These are phyloP conservation scores for Podospora pseudoanserina DNA, from an alignment of 495 filamentous ascomycete species.

Conservation along the genomic window DNA sequence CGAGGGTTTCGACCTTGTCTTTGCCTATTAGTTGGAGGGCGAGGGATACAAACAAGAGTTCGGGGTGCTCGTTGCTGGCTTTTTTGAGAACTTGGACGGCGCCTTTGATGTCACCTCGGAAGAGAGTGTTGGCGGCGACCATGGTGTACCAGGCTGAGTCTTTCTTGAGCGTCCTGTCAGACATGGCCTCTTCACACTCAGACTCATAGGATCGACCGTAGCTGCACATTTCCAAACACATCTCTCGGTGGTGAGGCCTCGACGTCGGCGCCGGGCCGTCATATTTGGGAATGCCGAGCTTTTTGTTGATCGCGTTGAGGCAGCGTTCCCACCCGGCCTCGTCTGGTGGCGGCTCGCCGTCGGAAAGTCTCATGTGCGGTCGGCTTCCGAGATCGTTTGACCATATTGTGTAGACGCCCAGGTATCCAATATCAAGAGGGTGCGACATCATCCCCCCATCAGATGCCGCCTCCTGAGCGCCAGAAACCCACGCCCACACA, in stretches of 20 bases:
- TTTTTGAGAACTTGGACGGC: conserved; percentile 51
- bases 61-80: conserved; percentile 46
- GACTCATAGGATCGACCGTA: conserved; percentile 60
- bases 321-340: conserved; percentile 47
- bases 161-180: conserved; percentile 49
- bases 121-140: conserved; percentile 72
- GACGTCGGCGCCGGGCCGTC: conserved; percentile 51
- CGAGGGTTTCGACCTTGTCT: conserved; percentile 38
- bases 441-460: conserved; percentile 71
- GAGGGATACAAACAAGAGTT: conserved; percentile 51
- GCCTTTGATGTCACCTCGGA: conserved; percentile 62
- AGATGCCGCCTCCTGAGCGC: conserved; percentile 60
- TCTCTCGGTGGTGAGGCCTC: conserved; percentile 68
- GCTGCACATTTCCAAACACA: conserved; percentile 75
- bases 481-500: conserved; percentile 72
- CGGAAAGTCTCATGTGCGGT: conserved; percentile 39
- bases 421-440: conserved; percentile 74
- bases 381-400: conserved; percentile 59
- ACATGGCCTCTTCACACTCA: conserved; percentile 46
- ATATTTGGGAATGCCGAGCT: conserved; percentile 38
- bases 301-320: conserved; percentile 45
- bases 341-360: conserved; percentile 40
- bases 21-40: conserved; percentile 50
- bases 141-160: conserved; percentile 73
- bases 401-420: conserved; percentile 82